A percentile compares a stretch with the other conserved stretches of the same genome.
Evolutionary conservation across 1,284 basidiomycete species (phyloP).

Genomic region (Ceratobasidium sp.): DNA sequence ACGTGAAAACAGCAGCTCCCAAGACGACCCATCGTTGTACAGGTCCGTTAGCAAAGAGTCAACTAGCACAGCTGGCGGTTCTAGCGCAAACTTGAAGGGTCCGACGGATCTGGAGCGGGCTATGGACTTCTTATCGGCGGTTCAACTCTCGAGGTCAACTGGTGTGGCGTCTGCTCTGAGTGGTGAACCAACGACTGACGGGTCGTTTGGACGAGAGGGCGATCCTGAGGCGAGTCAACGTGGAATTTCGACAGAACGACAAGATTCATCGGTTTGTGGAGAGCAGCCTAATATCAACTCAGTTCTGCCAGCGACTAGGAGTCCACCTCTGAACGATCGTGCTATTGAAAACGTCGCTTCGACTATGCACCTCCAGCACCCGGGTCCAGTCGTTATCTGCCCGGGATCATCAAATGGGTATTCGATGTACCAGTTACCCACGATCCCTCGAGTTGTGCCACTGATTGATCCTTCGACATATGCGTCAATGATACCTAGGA

Average conservation of each 20-base stretch:
- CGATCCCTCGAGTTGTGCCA: neutral
- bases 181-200: constrained; percentile 5
- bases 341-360: neutral
- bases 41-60: neutral
- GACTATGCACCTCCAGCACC: neutral
- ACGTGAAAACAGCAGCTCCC: neutral
- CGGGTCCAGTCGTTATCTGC: neutral
- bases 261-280: neutral
- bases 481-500: neutral
- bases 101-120: constrained; percentile 20
- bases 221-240: neutral
- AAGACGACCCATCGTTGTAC: neutral
- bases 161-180: neutral
- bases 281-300: no score
- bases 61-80: neutral
- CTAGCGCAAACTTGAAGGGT: neutral
- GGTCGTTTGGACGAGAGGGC: no score
- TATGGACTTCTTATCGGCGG: constrained; percentile 18
- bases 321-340: neutral
- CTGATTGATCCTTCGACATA: constrained; percentile 5
- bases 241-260: neutral
- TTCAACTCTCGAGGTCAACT: constrained; percentile 8
- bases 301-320: neutral
- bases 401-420: neutral
- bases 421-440: constrained; percentile 1